phyloP scores from a whole-genome alignment of 768 basidiomycete genomes.

The Naganishia kalamii region DNA sequence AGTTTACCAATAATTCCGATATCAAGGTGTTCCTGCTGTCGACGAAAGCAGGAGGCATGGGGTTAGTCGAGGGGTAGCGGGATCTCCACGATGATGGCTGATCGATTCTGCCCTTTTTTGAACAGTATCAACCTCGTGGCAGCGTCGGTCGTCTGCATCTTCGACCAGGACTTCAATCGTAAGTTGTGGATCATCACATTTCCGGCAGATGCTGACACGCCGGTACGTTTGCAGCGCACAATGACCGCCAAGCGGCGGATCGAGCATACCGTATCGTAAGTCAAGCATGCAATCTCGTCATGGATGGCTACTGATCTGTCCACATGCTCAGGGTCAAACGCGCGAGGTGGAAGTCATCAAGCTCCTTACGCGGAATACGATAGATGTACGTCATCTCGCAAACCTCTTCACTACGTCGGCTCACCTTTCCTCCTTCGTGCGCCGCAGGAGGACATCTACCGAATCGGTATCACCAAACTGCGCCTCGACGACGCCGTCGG shows the following conservation, averaged over 20 bases:
- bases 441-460: conserved; percentile 75
- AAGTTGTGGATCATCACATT: not conserved
- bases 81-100: not conserved
- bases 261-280: conserved; percentile 84
- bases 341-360: conserved; percentile 91
- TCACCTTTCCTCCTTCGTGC: not conserved
- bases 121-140: conserved; percentile 90
- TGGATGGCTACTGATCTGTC: too few relatives aligned
- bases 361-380: conserved; percentile 80
- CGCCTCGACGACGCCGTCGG: conserved; percentile 91
- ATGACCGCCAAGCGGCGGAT: conserved; percentile 95
- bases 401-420: not conserved
- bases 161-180: conserved; percentile 91
- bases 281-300: too few relatives aligned
- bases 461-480: conserved; percentile 80
- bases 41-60: conserved; percentile 66
- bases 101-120: not conserved
- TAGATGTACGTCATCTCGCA: conserved; percentile 53
- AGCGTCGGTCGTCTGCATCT: conserved; percentile 86
- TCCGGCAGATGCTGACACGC: not conserved
- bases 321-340: conserved; percentile 39
- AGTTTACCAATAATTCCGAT: conserved; percentile 79
- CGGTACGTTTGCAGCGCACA: conserved; percentile 49
- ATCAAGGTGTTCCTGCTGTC: conserved; percentile 86
- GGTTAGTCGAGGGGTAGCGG: conserved; percentile 25